Conservation (phyloP, 73 alveolate genomes). For the Tetrahymena malaccensis region DNA sequence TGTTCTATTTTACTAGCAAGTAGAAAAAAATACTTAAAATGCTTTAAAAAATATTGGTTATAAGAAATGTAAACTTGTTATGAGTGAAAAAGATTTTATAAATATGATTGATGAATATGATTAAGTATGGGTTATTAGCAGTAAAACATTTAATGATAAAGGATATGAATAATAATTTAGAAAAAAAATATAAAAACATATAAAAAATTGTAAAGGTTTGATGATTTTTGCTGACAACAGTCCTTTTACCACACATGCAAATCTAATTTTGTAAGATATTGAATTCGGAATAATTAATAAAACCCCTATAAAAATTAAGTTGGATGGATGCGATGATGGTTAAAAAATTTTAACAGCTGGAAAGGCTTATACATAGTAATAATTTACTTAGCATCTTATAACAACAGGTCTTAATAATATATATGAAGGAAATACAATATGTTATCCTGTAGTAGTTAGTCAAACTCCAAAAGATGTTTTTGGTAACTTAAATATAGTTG, state of each 20-base stretch:
- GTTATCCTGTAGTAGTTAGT: neutral
- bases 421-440: neutral
- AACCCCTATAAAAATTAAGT: neutral
- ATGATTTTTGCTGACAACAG: neutral
- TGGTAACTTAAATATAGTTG: neutral
- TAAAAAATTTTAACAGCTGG: neutral
- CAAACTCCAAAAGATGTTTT: neutral
- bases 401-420: neutral
- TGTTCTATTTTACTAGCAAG: neutral
- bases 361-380: neutral
- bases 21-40: neutral
- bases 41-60: neutral
- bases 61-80: neutral
- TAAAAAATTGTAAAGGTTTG: neutral
- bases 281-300: neutral
- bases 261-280: neutral
- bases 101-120: neutral
- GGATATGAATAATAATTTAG: neutral
- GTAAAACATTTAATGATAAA: neutral
- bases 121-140: neutral
- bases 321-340: neutral
- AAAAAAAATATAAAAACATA: neutral
- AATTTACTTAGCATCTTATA: neutral
- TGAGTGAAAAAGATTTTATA: neutral
- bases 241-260: neutral